Evolutionary conservation across 2,329 filamentous ascomycete species (phyloP).

Genomic region (Monilinia polystroma): DNA sequence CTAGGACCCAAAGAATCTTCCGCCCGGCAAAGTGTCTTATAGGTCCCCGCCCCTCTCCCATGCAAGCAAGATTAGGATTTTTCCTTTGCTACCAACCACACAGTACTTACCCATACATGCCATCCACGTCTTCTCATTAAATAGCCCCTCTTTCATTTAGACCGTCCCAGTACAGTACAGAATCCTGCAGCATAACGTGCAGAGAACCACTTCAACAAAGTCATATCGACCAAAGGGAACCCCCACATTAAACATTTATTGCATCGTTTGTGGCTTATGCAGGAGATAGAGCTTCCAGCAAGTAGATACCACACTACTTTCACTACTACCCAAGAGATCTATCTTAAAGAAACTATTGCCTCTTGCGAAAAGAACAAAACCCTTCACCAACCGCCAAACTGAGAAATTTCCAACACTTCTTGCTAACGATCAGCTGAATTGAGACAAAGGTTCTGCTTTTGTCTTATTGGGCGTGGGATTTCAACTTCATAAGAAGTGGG

Average conservation of each 20-base stretch:
- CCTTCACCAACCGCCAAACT: slow-evolving; percentile 11
- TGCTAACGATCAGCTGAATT: slow-evolving; percentile 30
- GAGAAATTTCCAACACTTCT: slow-evolving; percentile 4
- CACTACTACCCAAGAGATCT: slow-evolving; percentile 7
- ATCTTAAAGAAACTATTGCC: background rate
- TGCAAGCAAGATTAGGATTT: slow-evolving; percentile 14
- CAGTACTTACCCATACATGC: background rate
- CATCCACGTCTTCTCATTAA: slow-evolving; percentile 6
- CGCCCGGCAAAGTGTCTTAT: slow-evolving; percentile 17
- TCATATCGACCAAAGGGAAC: slow-evolving; percentile 9
- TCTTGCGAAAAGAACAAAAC: slow-evolving; percentile 18
- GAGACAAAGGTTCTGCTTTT: slow-evolving; percentile 29
- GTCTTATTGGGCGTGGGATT: slow-evolving; percentile 21
- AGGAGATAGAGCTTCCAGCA: slow-evolving; percentile 22
- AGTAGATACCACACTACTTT: slow-evolving; percentile 1
- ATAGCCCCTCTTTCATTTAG: background rate
- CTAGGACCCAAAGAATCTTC: slow-evolving; percentile 1
- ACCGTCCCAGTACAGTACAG: background rate
- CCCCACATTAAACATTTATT: slow-evolving; percentile 12
- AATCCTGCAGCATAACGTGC: slow-evolving; percentile 14
- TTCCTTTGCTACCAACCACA: slow-evolving; percentile 5
- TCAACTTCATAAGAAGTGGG: background rate
- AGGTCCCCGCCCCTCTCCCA: slow-evolving; percentile 23
- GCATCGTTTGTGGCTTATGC: slow-evolving; percentile 21
- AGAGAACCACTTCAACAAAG: slow-evolving; percentile 12